Base-by-base conservation (phyloP, 73 alveolate genomes). In the Tetrahymena thermophila region DNA sequence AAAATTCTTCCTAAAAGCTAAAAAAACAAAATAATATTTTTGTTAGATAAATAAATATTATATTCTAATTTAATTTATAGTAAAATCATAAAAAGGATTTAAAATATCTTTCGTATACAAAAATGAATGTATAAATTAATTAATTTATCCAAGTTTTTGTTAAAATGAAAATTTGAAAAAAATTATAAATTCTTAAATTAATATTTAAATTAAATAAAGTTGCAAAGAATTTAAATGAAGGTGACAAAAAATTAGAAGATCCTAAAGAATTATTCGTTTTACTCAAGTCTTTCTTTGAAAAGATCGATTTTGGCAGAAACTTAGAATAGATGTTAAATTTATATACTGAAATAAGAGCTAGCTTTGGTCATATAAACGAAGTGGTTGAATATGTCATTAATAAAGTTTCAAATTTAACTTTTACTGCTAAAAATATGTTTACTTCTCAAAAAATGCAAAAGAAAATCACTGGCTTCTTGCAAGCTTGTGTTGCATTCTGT, bases 401-500 rank as follows among this genome's bases (percentile, higher is more conserved):
- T 94, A 94, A 96, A 57, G 99, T 97, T 13, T 96, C 96, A 85
- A 96, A 94, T 85, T 98, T 98, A 13, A 99, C 99, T 17, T 96
- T 97, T 34, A 97, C 94, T 94, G 99, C 99, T 16, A 97, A 98
- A 93, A 94, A 95, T 19, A 71, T 71, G 93, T 95, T 97, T 10
- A 98, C 97, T 23, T 98, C 98, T 94, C 99, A 99, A 93, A 98
- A 97, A 84, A 99, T 97, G 96, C 94, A 97, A 85, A 95, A 97
- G 94, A 98, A 98, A 95, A 98, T 99, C 13, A 94, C 97, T 95
- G 95, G 98, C 35, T 98, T 98, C 95, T 97, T 97, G 40, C 97
- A 98, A 94, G 99, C 98, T 3, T 98, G 99, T 96, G 98, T 98
- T 16, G 99, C 99, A 0, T 98, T 98, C 94, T 95, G 99, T 43